Evolutionary conservation across 1,139 yeast genomes (phyloP), one percentile per base, ranked within the genome.

Genomic region (Magnusiomyces ingens): DNA sequence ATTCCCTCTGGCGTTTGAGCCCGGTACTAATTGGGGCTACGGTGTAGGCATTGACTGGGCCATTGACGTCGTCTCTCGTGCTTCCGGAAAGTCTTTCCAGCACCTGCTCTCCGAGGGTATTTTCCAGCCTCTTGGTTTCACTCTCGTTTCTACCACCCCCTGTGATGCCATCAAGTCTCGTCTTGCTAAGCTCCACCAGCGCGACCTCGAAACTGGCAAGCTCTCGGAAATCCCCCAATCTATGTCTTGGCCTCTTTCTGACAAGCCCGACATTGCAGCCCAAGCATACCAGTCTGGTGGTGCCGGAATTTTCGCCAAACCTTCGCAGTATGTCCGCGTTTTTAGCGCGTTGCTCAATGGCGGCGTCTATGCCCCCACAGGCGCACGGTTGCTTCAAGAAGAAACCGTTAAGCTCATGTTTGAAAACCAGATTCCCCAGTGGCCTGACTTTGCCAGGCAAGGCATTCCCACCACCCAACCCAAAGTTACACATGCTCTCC

Each of bases 21-120:
- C 85, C 1, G 84, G 84, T 1, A 64, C 77, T 0, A 60, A 65
- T 10, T 80, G 80, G 76, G 63, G 65, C 51, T 80, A 80, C 62
- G 84, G 85, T 17, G 72, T 73, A 51, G 71, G 74, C 51, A 67
- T 73, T 40, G 85, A 80, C 60, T 77, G 82, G 81, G 74, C 77
- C 3, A 83, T 84, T 1, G 65, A 71, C 37, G 69, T 78, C 1
- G 66, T 80, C 29, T 72, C 77, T 58, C 67, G 68, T 38, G 69
- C 77, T 15, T 62, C 77, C 2, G 82, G 81, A 2, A 55, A 65
- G 59, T 64, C 64, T 19, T 65, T 80, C 26, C 77, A 78, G 6
- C 74, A 71, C 13, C 79, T 70, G 58, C 63, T 78, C 42, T 61
- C 69, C 43, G 64, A 70, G 42, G 58, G 71, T 49, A 63, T 80